A percentile compares a stretch with the other conserved stretches of the same genome.
phyloP scores from a whole-genome alignment of 1,284 basidiomycete genomes.

The Schizopora paradoxa region DNA sequence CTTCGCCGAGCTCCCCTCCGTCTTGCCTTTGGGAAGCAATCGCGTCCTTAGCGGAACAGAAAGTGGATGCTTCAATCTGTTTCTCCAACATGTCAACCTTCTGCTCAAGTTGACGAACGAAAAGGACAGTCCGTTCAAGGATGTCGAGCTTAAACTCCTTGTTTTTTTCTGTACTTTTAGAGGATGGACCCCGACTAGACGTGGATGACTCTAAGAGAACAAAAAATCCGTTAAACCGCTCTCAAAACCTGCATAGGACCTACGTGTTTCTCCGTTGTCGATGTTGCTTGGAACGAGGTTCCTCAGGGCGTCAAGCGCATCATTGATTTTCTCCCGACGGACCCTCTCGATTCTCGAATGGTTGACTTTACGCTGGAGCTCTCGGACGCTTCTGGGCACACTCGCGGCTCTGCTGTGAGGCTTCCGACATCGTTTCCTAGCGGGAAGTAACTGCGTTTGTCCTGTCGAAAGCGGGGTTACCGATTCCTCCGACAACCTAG shows the following conservation, averaged over 20 bases:
- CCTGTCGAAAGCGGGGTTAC: constrained; percentile 23
- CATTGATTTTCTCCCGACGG: constrained; percentile 77
- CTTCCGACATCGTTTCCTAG: constrained; percentile 60
- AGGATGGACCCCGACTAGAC: constrained; percentile 10
- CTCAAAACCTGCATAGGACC: too few relatives aligned
- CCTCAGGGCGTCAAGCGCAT: constrained; percentile 62
- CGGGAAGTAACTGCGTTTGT: constrained; percentile 27
- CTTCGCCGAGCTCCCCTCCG: too few relatives aligned
- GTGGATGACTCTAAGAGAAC: too few relatives aligned
- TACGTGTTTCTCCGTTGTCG: too few relatives aligned
- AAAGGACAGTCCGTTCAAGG: constrained; percentile 64
- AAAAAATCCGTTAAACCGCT: too few relatives aligned
- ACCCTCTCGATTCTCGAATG: constrained; percentile 83
- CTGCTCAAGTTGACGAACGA: constrained; percentile 57
- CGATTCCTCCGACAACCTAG: too few relatives aligned
- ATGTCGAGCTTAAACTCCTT: constrained; percentile 81
- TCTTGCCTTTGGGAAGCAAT: too few relatives aligned
- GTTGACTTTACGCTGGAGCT: constrained; percentile 74
- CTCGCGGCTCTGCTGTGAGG: constrained; percentile 36
- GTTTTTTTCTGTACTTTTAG: constrained; percentile 44
- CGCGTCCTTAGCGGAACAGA: neutral
- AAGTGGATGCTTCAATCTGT: too few relatives aligned
- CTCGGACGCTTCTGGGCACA: constrained; percentile 59
- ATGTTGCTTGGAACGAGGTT: constrained; percentile 56
- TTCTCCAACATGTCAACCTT: constrained; percentile 30